These are phyloP conservation scores for Wickerhamiella kazuoi DNA, from an alignment of 805 yeast species.

Conservation along the genomic window DNA sequence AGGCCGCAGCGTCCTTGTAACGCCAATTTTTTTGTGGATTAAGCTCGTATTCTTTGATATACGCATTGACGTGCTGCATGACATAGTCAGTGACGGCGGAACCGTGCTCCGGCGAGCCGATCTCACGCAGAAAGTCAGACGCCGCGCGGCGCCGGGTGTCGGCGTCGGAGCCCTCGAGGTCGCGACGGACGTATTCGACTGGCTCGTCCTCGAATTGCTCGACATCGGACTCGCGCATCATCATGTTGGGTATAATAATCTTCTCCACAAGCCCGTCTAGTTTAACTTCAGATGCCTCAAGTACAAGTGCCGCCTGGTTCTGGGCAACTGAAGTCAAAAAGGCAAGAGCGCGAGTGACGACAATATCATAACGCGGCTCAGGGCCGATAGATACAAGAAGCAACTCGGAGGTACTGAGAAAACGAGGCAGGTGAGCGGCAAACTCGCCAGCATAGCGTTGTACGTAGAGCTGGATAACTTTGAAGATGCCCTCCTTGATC, in stretches of 20 bases:
- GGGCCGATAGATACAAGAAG: conserved; percentile 46
- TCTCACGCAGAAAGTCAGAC: conserved; percentile 77
- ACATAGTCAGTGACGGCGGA: conserved; percentile 56
- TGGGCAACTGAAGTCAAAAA: conserved; percentile 70
- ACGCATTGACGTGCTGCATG: conserved; percentile 50
- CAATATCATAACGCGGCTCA: conserved; percentile 65
- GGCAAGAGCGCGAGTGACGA: conserved; percentile 63
- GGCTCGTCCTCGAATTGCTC: conserved; percentile 96
- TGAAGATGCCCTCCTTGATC: conserved; percentile 69
- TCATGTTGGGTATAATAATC: conserved; percentile 75
- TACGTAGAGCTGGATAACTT: conserved; percentile 67
- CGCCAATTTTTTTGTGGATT: conserved; percentile 48
- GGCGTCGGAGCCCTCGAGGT: conserved; percentile 84
- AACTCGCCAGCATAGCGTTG: conserved; percentile 86
- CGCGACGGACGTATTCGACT: conserved; percentile 77
- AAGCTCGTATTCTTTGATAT: conserved; percentile 34
- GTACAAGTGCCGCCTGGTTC: conserved; percentile 42
- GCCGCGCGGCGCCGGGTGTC: conserved; percentile 86
- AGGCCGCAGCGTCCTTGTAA: conserved; percentile 70
- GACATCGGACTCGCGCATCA: conserved; percentile 71
- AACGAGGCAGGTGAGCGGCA: conserved; percentile 50
- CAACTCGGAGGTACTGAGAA: conserved; percentile 71
- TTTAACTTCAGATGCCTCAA: conserved; percentile 44
- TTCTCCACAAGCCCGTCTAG: conserved; percentile 63
- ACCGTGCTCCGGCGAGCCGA: conserved; percentile 56